Base-by-base conservation (phyloP, 1,284 basidiomycete genomes). In the Ustilago bromivora region DNA sequence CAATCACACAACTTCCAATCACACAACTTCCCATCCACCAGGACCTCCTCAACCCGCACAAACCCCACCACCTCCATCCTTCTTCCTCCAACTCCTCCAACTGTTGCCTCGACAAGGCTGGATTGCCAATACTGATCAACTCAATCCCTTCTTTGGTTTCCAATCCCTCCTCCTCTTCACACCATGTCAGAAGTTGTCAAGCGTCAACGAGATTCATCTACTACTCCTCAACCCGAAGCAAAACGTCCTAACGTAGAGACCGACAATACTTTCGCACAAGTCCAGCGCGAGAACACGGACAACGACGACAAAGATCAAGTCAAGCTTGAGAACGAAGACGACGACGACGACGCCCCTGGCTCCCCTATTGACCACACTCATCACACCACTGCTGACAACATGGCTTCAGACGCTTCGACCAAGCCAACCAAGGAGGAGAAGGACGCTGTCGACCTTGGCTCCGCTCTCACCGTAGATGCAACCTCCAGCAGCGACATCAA, bases 101-200 rank as follows among this genome's bases (percentile, higher is more conserved):
- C 53, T 19, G 17, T 61, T 67, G 71, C 71, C 71, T 65, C n/a
- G 28, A 54, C 49, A 43, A 68, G 64, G 72, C 63, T 60, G 63
- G 60, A 61, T 38, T 53, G 57, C 66, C 66, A 72, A 66, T 76
- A 64, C 74, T 76, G 60, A 77, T 68, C 61, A 57, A 46, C 57
- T 62, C 66, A 54, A 68, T 61, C 46, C 66, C 55, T 64, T 51
- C 60, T 61, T 58, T 65, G 47, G 57, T 62, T 63, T 53, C 43
- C 54, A 35, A 58, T 49, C 51, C 53, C 54, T 35, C 57, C 47
- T 38, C 54, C 66, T 40, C 35, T 43, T 61, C 66, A 19, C 60
- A 71, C 53, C 71, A 82, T 82, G 80, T 61, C 78, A 80, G 80
- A 79, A 58, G 76, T 71, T 55, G 67, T 71, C 52, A 82, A 82